phyloP scores from a whole-genome alignment of 768 basidiomycete species.

The Leccinum broughii region DNA sequence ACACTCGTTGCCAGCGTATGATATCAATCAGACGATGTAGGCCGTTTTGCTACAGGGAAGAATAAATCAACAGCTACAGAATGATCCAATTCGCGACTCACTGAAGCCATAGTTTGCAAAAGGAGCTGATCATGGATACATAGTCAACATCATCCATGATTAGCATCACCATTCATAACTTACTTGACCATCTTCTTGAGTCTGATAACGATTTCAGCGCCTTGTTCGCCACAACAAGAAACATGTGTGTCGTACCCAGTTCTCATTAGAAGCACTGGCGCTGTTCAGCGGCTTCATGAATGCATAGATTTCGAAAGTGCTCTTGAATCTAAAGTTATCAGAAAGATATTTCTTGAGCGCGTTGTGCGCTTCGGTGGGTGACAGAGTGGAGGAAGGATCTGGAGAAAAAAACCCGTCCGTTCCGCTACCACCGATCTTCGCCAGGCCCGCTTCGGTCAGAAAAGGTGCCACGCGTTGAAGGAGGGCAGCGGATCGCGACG shows the following conservation, averaged over 20 bases:
- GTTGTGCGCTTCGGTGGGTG: conserved; percentile 50
- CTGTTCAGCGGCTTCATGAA: conserved; percentile 42
- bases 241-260: conserved; percentile 40
- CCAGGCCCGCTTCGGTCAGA: conserved; percentile 46
- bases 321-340: conserved; percentile 45
- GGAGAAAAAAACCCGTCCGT: conserved; percentile 45
- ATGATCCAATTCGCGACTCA: conserved; percentile 16
- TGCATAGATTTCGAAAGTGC: conserved; percentile 44
- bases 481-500: conserved; percentile 17
- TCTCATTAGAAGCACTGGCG: conserved; percentile 37
- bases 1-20: conserved; percentile 46
- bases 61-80: background rate
- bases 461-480: conserved; percentile 41
- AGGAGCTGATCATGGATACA: conserved; percentile 35
- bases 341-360: conserved; percentile 42
- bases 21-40: conserved; percentile 51
- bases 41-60: conserved; percentile 45
- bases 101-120: conserved; percentile 39
- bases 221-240: background rate
- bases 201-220: conserved; percentile 29
- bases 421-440: conserved; percentile 42
- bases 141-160: conserved; percentile 7
- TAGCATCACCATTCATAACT: conserved; percentile 11
- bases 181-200: conserved; percentile 54
- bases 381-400: conserved; percentile 32